phyloP scores from a whole-genome alignment of 2,329 filamentous ascomycete genomes.

The Lecanicillium sp. region DNA sequence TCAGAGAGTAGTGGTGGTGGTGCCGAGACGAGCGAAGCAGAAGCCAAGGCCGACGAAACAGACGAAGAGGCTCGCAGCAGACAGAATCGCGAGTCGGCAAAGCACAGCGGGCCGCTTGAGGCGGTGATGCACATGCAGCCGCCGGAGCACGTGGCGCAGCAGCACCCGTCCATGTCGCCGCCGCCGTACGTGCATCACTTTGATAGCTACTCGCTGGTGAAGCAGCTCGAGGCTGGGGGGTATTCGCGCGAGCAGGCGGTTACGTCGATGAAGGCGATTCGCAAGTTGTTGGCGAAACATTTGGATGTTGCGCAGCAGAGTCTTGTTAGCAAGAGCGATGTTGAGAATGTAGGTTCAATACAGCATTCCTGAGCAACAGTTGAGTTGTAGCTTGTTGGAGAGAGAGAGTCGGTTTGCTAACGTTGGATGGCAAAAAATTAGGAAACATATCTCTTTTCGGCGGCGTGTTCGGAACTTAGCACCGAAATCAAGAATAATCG shows the following conservation, averaged over 20 bases:
- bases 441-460: constrained; percentile 88
- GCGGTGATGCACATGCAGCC: constrained; percentile 40
- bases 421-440: too few relatives aligned
- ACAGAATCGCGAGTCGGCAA: constrained; percentile 26
- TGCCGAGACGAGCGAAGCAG: background rate
- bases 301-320: constrained; percentile 71
- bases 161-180: constrained; percentile 60
- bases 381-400: too few relatives aligned
- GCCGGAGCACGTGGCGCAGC: constrained; percentile 30
- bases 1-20: too few relatives aligned
- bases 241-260: constrained; percentile 70
- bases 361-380: too few relatives aligned
- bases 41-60: background rate
- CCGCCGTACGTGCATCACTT: constrained; percentile 91
- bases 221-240: constrained; percentile 64
- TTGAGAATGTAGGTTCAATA: constrained; percentile 61
- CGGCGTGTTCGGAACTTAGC: constrained; percentile 84
- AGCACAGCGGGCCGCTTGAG: constrained; percentile 40
- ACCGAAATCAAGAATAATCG: constrained; percentile 78
- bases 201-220: constrained; percentile 85
- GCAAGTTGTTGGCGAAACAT: constrained; percentile 67
- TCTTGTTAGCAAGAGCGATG: constrained; percentile 81
- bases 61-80: constrained; percentile 18
- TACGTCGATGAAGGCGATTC: constrained; percentile 86
- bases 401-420: too few relatives aligned